A percentile compares a stretch with the other conserved stretches of the same genome.
phyloP scores from a whole-genome alignment of 495 filamentous ascomycete species.

The Massariosphaeria phaeospora region DNA sequence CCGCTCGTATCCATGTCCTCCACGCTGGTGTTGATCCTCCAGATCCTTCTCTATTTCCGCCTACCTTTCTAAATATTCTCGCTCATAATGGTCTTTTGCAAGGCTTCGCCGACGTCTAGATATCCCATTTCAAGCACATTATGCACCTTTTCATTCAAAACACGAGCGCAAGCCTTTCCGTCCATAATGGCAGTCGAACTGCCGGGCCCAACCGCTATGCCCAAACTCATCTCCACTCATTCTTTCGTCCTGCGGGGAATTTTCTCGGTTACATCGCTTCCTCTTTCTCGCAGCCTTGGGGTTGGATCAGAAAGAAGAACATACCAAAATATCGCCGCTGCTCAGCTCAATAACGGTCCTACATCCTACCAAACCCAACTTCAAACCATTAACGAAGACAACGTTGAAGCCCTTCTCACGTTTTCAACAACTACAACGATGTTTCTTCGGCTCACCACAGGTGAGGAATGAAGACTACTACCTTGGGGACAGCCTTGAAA shows the following conservation, averaged over 20 bases:
- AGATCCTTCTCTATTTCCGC: neutral
- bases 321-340: slow-evolving; percentile 7
- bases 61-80: slow-evolving; percentile 1
- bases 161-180: slow-evolving; percentile 10
- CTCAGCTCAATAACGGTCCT: slow-evolving; percentile 20
- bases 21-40: neutral
- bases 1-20: slow-evolving; percentile 1
- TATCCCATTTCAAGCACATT: slow-evolving; percentile 2
- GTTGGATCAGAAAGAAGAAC: slow-evolving; percentile 1
- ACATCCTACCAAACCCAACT: slow-evolving; percentile 7
- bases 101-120: neutral
- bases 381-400: slow-evolving; percentile 10
- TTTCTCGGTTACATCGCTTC: slow-evolving; percentile 20
- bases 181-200: neutral
- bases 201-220: slow-evolving; percentile 14
- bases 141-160: slow-evolving; percentile 9
- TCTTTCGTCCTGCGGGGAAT: slow-evolving; percentile 21
- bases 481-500: neutral
- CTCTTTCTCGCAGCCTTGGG: slow-evolving; percentile 9
- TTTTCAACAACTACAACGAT: slow-evolving; percentile 10
- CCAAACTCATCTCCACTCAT: slow-evolving; percentile 9
- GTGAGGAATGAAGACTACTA: slow-evolving; percentile 27
- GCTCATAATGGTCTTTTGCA: neutral
- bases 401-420: slow-evolving; percentile 23
- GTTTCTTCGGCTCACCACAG: slow-evolving; percentile 3